A percentile compares a stretch with the other conserved stretches of the same genome.
Evolutionary conservation across 768 basidiomycete genomes (phyloP).

Genomic region (Podaxis carcinomalis): DNA sequence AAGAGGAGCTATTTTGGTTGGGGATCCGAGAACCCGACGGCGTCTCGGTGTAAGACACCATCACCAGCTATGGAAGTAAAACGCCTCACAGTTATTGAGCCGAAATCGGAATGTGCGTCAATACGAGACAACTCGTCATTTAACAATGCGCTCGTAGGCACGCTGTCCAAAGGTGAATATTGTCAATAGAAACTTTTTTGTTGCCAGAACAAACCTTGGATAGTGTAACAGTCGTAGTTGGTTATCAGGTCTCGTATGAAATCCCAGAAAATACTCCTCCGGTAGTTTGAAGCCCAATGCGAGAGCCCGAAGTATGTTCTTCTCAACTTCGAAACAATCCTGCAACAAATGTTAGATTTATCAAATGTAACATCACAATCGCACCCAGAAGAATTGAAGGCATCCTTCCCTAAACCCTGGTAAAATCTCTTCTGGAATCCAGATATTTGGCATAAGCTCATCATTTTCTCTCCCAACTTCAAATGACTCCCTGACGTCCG

Average conservation of each 20-base stretch:
- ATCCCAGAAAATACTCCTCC: constrained; percentile 38
- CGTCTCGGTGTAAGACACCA: background rate
- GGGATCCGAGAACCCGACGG: background rate
- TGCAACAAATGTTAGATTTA: constrained; percentile 14
- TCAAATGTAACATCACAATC: constrained; percentile 13
- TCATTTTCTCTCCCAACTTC: constrained; percentile 50
- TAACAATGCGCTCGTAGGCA: constrained; percentile 26
- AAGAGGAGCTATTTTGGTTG: constrained; percentile 34
- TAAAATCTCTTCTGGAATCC: constrained; percentile 47
- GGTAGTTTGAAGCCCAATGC: constrained; percentile 41
- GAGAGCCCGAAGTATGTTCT: constrained; percentile 42
- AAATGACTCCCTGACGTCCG: constrained; percentile 49
- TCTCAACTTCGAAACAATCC: constrained; percentile 39
- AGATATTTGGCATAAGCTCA: constrained; percentile 47
- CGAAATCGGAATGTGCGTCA: constrained; percentile 52
- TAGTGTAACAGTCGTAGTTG: constrained; percentile 58
- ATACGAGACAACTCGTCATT: constrained; percentile 38
- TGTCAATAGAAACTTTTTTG: background rate
- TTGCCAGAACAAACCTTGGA: constrained; percentile 29
- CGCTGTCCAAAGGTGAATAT: constrained; percentile 16
- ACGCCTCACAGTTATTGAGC: constrained; percentile 40
- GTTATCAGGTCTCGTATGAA: constrained; percentile 43
- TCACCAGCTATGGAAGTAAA: background rate
- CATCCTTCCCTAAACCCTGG: constrained; percentile 52
- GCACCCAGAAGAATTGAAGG: constrained; percentile 46